Evolutionary conservation across 2,329 filamentous ascomycete genomes (phyloP), one percentile per base, ranked within the genome.

Genomic region (Botrytis sinoallii): DNA sequence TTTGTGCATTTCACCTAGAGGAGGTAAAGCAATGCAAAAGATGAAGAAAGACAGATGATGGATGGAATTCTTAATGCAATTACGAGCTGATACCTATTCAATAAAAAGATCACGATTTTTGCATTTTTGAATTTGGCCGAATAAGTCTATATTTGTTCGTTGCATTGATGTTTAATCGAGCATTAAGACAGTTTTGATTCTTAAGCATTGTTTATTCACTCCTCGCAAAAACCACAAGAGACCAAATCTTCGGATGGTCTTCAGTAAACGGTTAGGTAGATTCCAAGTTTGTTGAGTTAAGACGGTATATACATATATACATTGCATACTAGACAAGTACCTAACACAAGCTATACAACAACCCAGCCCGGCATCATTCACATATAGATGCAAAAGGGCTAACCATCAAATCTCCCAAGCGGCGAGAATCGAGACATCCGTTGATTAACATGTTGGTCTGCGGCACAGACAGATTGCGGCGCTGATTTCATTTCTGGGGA

Each of bases 21-120:
- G 65, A 25, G 46, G 48, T n/a, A n/a, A 55, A n/a, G 65, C 46
- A 57, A 68, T 29, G 5, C 65, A 55, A 67, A 12, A 38, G 35
- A 55, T 25, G 10, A 12, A 68, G 65, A 22, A 16, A 68, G 35
- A 40, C 20, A 29, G 16, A 40, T 8, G 46, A 48, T 48, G 4
- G 22, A 35, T 12, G 46, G 38, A 35, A 40, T 55, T 16, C 16
- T 40, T 44, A 9, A 67, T 67, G 12, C 64, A 52, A 29, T 55
- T 57, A 68, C 46, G 65, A 55, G 65, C 65, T 40, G 61, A 64
- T 64, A 64, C 25, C 40, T 44, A 64, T 42, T 68, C 65, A 55
- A 55, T 40, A 48, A 55, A 57, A 25, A 68, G 25, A 55, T 29
- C 25, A 55, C 65, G 9, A 55, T 40, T 40, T 29, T 68, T 55